Evolutionary conservation across 495 filamentous ascomycete species (phyloP).

Genomic region (Talaromyces wortmannii): DNA sequence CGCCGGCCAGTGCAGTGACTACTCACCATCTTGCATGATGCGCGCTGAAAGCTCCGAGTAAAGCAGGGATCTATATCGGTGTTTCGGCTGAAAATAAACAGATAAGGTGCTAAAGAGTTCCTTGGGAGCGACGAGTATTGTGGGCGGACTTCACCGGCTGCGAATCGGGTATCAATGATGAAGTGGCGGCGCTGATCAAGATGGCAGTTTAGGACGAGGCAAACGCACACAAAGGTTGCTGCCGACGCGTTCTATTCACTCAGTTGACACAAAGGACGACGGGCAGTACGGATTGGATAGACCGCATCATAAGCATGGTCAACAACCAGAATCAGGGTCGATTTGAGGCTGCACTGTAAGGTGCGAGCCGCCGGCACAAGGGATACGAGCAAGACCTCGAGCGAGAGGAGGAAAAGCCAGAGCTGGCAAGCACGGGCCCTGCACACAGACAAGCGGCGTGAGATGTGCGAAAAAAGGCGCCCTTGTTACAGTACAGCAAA

Average conservation of each 20-base stretch:
- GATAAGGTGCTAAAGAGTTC: background rate
- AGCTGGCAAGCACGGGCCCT: background rate
- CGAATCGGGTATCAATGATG: background rate
- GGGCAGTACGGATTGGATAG: background rate
- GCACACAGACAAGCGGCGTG: background rate
- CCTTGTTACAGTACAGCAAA: background rate
- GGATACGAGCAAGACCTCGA: background rate
- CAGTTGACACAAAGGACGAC: background rate
- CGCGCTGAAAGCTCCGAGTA: background rate
- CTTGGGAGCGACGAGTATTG: no score
- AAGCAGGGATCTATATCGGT: background rate
- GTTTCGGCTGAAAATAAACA: background rate
- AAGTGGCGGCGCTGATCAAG: background rate
- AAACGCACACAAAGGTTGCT: background rate
- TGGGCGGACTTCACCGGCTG: background rate
- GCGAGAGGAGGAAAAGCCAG: background rate
- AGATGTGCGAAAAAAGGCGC: background rate
- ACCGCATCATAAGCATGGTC: background rate
- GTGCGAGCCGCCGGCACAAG: no score
- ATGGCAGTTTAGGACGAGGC: background rate
- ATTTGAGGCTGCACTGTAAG: background rate
- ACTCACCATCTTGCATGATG: conserved; percentile 10
- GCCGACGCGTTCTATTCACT: background rate
- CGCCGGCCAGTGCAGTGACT: background rate
- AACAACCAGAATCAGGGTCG: background rate